A percentile compares a stretch with the other conserved stretches of the same genome.
phyloP scores from a whole-genome alignment of 148 eudicot species.

The Chenopodium formosanum region DNA sequence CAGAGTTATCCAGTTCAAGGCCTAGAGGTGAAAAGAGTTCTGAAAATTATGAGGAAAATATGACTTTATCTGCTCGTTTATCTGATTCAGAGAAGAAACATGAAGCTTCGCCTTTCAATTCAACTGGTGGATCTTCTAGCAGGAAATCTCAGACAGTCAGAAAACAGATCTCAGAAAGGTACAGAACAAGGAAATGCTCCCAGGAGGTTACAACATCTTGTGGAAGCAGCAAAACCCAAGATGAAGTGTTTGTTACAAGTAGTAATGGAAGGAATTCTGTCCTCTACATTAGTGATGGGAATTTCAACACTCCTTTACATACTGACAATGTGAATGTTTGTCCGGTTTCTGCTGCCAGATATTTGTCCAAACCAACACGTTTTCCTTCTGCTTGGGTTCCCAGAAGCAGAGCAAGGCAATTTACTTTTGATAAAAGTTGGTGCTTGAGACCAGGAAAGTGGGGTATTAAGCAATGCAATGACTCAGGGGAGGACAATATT shows the following conservation, averaged over 20 bases:
- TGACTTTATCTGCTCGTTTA: slow-evolving; percentile 22
- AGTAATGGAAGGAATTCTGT: too few species aligned
- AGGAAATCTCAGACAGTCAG: slow-evolving; percentile 28
- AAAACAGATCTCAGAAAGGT: slow-evolving; percentile 29
- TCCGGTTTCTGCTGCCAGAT: slow-evolving; percentile 23
- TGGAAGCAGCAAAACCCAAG: slow-evolving; percentile 2
- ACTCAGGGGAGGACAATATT: background rate
- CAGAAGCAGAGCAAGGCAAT: slow-evolving; percentile 27
- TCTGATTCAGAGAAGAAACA: slow-evolving; percentile 19
- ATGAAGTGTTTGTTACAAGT: slow-evolving; percentile 24
- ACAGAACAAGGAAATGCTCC: slow-evolving; percentile 27
- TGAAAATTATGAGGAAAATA: slow-evolving; percentile 12
- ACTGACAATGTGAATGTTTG: slow-evolving; percentile 11
- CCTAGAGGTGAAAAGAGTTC: slow-evolving; percentile 8
- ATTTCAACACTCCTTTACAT: background rate
- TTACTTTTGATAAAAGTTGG: slow-evolving; percentile 27
- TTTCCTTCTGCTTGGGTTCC: slow-evolving; percentile 32
- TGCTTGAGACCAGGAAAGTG: slow-evolving; percentile 21
- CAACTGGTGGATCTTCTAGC: slow-evolving; percentile 22
- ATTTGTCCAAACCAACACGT: slow-evolving; percentile 24
- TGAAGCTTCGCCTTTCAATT: slow-evolving; percentile 3
- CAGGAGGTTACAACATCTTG: slow-evolving; percentile 17
- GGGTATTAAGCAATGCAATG: background rate
- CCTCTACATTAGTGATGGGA: slow-evolving; percentile 1
- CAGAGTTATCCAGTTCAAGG: slow-evolving; percentile 19